Conservation (phyloP, 441 rosid species). For the Omphalea diandra region DNA sequence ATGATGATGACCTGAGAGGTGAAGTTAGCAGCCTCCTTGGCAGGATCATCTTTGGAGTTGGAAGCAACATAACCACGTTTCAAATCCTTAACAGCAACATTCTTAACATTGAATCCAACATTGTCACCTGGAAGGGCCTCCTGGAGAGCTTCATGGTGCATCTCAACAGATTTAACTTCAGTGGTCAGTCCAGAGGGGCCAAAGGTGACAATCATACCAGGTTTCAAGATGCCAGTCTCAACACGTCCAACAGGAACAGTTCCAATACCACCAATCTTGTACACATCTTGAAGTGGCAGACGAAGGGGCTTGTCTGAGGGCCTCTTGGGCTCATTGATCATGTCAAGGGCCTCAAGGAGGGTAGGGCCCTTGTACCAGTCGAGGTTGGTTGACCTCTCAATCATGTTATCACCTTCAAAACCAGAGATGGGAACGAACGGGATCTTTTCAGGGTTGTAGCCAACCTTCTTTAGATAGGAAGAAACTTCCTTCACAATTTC, state of each 20-base stretch:
- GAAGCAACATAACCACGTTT: conserved; percentile 15
- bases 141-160: conserved; percentile 20
- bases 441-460: conserved; percentile 41
- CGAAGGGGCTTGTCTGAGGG: conserved; percentile 55
- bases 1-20: background rate
- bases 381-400: conserved; percentile 38
- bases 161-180: conserved; percentile 19
- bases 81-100: conserved; percentile 17
- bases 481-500: conserved; percentile 51
- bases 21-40: background rate
- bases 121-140: conserved; percentile 16
- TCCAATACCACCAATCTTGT: conserved; percentile 53
- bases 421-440: conserved; percentile 39
- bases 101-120: conserved; percentile 17
- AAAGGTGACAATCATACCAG: conserved; percentile 15
- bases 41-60: conserved; percentile 8
- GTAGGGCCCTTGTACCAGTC: conserved; percentile 45
- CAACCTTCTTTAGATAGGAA: conserved; percentile 47
- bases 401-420: conserved; percentile 42
- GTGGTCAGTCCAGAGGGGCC: conserved; percentile 19
- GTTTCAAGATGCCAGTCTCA: conserved; percentile 20
- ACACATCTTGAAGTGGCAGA: conserved; percentile 51
- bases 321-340: conserved; percentile 39
- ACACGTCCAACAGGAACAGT: conserved; percentile 43
- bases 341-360: conserved; percentile 39